Base-by-base conservation (phyloP, 2,329 filamentous ascomycete species). In the Bipolaris sorokiniana region DNA sequence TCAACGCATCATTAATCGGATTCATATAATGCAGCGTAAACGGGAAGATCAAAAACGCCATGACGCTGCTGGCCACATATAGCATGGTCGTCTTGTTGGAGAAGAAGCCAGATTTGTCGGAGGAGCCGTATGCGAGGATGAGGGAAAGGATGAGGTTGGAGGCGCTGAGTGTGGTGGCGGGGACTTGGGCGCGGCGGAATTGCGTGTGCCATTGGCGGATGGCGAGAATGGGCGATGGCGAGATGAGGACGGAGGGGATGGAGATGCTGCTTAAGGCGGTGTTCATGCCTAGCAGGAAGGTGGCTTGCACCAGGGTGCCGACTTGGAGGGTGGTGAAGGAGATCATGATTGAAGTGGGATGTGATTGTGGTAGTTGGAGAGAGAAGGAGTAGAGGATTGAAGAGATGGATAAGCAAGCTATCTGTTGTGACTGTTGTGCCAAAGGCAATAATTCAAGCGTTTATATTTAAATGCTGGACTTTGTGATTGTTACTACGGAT, bases 141-240 rank as follows among this genome's bases (percentile, higher is more conserved):
- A 42, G 20, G 3, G 49, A 51, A 0, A 51, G 1, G n/a, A 51
- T 13, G 3, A 51, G 31, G 13, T 46, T 51, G 2, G 49, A 37
- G 4, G 38, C 49, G 1, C 40, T 45, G 10, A 51, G 40, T 0
- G 40, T 28, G 22, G 49, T 51, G 7, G 40, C 49, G 1, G 49
- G 40, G 3, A 51, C 20, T 23, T 51, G 49, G 3, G 49, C 49
- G 1, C n/a, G n/a, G 15, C 49, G 40, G 40, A 51, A 51, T 5
- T 51, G 49, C 15, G 20, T 46, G 40, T 46, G 40, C 49, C 49
- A 51, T 51, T 51, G 40, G 15, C 49, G 31, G 13, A 51, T 37
- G 11, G 49, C 49, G n/a, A 51, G 40, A 3, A 51, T 51, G 0
- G 49, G 49, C 7, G 49, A 51, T 0, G 49, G 49, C 7, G 49